These are phyloP conservation scores for Phytophthora tentaculata DNA, from an alignment of 352 stramenopile genomes.

Conservation along the genomic window DNA sequence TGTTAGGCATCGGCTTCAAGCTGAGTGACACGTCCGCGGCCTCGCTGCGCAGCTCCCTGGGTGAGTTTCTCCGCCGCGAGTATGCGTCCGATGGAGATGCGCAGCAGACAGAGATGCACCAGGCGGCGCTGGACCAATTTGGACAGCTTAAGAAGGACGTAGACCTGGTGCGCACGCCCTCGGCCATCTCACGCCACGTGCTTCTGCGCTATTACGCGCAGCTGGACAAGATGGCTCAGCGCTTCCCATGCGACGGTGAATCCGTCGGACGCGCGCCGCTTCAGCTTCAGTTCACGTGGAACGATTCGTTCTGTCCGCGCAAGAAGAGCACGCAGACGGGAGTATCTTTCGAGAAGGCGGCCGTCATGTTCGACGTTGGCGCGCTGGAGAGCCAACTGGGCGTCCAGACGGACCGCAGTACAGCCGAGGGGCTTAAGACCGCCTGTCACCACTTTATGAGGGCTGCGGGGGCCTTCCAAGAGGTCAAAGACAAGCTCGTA, in stretches of 20 bases:
- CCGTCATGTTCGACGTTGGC: conserved; percentile 90
- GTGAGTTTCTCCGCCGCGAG: conserved; percentile 71
- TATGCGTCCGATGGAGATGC: conserved; percentile 47
- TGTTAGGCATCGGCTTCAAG: conserved; percentile 84
- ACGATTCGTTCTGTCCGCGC: conserved; percentile 90
- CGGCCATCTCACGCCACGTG: conserved; percentile 66
- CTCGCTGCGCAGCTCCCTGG: conserved; percentile 54
- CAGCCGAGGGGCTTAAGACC: conserved; percentile 78
- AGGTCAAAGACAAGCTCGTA: conserved; percentile 64
- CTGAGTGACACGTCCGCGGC: conserved; percentile 60
- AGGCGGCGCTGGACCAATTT: conserved; percentile 53
- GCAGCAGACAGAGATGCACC: conserved; percentile 20
- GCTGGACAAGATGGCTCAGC: conserved; percentile 64
- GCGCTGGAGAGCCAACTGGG: conserved; percentile 84
- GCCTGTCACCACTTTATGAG: conserved; percentile 89
- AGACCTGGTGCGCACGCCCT: conserved; percentile 76
- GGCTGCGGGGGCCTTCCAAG: conserved; percentile 74
- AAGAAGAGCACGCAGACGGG: conserved; percentile 78
- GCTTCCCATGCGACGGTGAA: conserved; percentile 58
- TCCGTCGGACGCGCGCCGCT: conserved; percentile 29
- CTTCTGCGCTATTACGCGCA: conserved; percentile 82
- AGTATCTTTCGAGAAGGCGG: conserved; percentile 78
- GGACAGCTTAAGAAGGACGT: conserved; percentile 68
- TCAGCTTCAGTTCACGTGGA: conserved; percentile 88
- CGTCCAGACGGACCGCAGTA: conserved; percentile 78